Base-by-base conservation (phyloP, 805 yeast genomes). In the Zygoascus biomembranicola region DNA sequence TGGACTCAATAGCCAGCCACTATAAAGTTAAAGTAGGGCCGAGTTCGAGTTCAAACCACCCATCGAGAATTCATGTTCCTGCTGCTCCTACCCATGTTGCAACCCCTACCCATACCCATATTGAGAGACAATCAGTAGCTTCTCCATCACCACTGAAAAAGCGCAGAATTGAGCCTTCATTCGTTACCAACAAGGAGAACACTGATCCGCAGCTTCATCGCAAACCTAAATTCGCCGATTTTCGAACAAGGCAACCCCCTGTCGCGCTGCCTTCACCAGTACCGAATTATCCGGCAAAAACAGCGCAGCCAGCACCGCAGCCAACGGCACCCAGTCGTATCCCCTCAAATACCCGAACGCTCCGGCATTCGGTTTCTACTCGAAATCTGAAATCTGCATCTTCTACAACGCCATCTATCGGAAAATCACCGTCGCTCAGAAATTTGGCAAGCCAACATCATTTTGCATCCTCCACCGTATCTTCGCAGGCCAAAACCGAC, bases 1-100 rank as follows among this genome's bases (percentile, higher is more conserved):
- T 63, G 61, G 66, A 60, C 14, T 46, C 64, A 20, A 57, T 66
- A 26, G 53, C 55, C 2, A 14, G 51, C 8, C 63, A 58, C 20
- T 56, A 58, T 43, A 50, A 56, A 4, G 57, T 54, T 5, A 52
- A 52, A 28, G 49, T 44, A 10, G 50, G 23, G 5, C 4, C 31
- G 6, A 23, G 6, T 14, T 13, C 31, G 6, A 23, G 6, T 14
- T 16, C 18, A 13, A 26, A 44, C 32, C 31, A 19, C 39, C 39
- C 39, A 2, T 35, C 39, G 2, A 35, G 28, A 6, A 23, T 23
- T 23, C 28, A 3, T 23, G 28, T 23, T 23, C 28, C 39, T 11
- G 9, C 39, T n/a, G 5, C 3, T n/a, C 13, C 16, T n/a, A 35
- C 8, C 39, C 39, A 35, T n/a, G 39, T 8, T 35, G 39, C 13